Evolutionary conservation across 345 rosid species (phyloP).

Genomic region (Gossypium longicalyx): DNA sequence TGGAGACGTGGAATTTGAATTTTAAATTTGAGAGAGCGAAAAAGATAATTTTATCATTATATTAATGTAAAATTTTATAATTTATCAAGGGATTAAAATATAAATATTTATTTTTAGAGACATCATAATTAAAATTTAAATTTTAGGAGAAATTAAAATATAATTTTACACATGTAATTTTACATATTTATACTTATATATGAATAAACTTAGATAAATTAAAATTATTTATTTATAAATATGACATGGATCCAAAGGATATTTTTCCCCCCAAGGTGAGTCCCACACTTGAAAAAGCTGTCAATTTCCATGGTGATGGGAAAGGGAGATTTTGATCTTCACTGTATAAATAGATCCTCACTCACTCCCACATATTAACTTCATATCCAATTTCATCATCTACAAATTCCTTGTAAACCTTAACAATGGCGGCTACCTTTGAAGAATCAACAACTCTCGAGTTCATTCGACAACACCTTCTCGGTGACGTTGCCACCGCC

Average conservation of each 20-base stretch:
- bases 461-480: constrained; percentile 45
- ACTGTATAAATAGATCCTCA: not conserved
- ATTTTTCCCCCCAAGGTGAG: not conserved
- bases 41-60: too few species aligned
- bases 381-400: not conserved
- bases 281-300: not conserved
- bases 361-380: not conserved
- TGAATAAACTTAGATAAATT: too few species aligned
- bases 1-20: too few species aligned
- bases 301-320: not conserved
- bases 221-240: too few species aligned
- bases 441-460: constrained; percentile 41
- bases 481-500: constrained; percentile 48
- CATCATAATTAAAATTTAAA: too few species aligned
- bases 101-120: too few species aligned
- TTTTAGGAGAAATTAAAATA: too few species aligned
- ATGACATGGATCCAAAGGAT: too few species aligned
- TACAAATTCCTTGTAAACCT: not conserved
- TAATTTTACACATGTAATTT: too few species aligned
- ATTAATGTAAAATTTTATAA: too few species aligned
- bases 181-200: too few species aligned
- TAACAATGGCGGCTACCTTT: constrained; percentile 32
- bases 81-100: not conserved
- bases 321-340: not conserved
- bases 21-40: too few species aligned